Evolutionary conservation across 257 asterid genomes (phyloP), one percentile per base, ranked within the genome.

Genomic region (Paraleonurus japonicus): DNA sequence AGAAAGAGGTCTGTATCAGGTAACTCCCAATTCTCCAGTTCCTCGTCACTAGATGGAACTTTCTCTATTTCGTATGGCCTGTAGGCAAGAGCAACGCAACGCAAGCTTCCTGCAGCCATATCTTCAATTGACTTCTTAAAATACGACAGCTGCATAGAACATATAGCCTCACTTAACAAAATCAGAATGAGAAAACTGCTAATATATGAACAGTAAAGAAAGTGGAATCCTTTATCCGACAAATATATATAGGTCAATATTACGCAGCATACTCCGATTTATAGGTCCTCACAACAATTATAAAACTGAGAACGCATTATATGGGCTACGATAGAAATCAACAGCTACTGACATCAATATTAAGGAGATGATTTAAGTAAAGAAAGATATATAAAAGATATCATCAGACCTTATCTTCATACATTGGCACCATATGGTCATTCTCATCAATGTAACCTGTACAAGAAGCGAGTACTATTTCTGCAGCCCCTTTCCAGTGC

Each of bases 401-500:
- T 37, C 23, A 51, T 35, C 63, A 16, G 12, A 93, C 98, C 97
- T 90, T 82, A 71, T 84, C 83, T 50, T 85, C 96, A 65, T 80
- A 85, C 91, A 94, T 78, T 30, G 75, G 82, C 24, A 84, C 81
- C 75, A 83, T 80, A 30, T 45, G 67, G 73, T 78, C 92, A 76
- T 89, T 81, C 37, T 75, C 87, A 81, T 89, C 96, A 43, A 94
- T 61, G 74, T 82, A 94, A 66, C 85, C 72, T 51, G 89, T 73
- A 76, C 98, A 93, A 61, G 74, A 89, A 82, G 84, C 86, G 32
- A 93, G 91, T 20, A 93, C 90, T 23, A 93, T 89, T 78, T 90
- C 98, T 51, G 98, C 95, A 61, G 98, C 98, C 70, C 98, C 98
- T 84, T 93, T 93, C 97, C 97, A 93, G 69, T 93, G 98, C 27